These are phyloP conservation scores for Crataegus laevigata DNA, from an alignment of 306 rosid species.

Conservation along the genomic window DNA sequence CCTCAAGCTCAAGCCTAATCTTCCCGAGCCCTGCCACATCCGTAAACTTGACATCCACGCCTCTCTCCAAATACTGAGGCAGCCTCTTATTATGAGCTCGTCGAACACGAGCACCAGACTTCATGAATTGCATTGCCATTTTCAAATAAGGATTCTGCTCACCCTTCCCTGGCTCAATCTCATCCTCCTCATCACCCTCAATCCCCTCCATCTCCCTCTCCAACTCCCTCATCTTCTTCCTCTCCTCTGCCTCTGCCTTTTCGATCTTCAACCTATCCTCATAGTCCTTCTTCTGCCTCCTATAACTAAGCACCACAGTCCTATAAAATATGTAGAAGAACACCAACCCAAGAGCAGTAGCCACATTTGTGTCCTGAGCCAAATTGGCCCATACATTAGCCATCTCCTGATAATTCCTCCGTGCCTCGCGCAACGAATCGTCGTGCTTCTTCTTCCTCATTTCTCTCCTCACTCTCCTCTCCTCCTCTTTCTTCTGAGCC, in stretches of 20 bases:
- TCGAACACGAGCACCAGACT: constrained; percentile 87
- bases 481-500: constrained; percentile 54
- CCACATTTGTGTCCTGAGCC: constrained; percentile 43
- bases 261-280: constrained; percentile 89
- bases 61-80: constrained; percentile 93
- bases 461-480: constrained; percentile 42
- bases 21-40: constrained; percentile 98
- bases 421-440: constrained; percentile 41
- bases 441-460: constrained; percentile 37
- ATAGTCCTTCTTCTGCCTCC: constrained; percentile 89
- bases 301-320: constrained; percentile 72
- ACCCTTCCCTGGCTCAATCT: constrained; percentile 53
- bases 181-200: constrained; percentile 50
- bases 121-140: constrained; percentile 95
- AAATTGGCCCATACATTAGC: constrained; percentile 52
- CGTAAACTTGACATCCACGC: constrained; percentile 80
- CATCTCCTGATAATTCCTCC: constrained; percentile 18
- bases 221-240: constrained; percentile 66
- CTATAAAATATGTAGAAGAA: constrained; percentile 73
- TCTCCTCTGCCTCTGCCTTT: constrained; percentile 92
- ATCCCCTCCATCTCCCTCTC: constrained; percentile 64
- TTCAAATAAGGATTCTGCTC: constrained; percentile 74
- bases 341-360: constrained; percentile 50
- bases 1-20: constrained; percentile 95
- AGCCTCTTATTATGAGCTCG: constrained; percentile 59